Evolutionary conservation across 495 filamentous ascomycete genomes (phyloP).

Genomic region (Penicillium verhagenii): DNA sequence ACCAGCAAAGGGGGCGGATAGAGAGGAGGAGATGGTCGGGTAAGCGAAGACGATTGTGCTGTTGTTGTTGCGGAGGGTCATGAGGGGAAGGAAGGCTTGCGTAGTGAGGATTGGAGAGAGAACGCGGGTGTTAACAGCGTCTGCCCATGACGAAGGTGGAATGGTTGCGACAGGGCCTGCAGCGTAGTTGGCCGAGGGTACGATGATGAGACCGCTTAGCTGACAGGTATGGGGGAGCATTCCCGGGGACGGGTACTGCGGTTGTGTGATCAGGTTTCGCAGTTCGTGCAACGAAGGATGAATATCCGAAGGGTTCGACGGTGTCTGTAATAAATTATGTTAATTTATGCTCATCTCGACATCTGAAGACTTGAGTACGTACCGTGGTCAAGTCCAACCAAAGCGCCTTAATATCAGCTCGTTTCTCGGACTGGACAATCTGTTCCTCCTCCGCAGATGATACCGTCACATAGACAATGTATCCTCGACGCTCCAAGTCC

Average conservation of each 20-base stretch:
- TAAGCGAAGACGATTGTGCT: conserved; percentile 76
- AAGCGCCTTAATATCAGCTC: conserved; percentile 77
- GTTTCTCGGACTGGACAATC: conserved; percentile 67
- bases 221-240: conserved; percentile 70
- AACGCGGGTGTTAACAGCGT: conserved; percentile 87
- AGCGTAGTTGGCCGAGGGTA: conserved; percentile 60
- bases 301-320: conserved; percentile 53
- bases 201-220: conserved; percentile 74
- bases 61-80: conserved; percentile 53
- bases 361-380: conserved; percentile 18
- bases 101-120: conserved; percentile 84
- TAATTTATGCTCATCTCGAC: conserved; percentile 37
- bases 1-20: conserved; percentile 79
- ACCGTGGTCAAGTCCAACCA: conserved; percentile 73
- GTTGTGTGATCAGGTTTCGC: conserved; percentile 60
- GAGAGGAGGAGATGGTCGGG: conserved; percentile 77
- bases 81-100: conserved; percentile 80
- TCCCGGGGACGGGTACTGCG: conserved; percentile 68
- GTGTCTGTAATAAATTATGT: conserved; percentile 15
- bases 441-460: conserved; percentile 78
- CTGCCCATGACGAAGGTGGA: conserved; percentile 76
- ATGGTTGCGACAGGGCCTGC: conserved; percentile 79
- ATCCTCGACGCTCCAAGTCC: conserved; percentile 87
- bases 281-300: conserved; percentile 53
- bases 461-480: conserved; percentile 88